Conservation (phyloP, 1,284 basidiomycete species). For the Pyrrhoderma noxium region DNA sequence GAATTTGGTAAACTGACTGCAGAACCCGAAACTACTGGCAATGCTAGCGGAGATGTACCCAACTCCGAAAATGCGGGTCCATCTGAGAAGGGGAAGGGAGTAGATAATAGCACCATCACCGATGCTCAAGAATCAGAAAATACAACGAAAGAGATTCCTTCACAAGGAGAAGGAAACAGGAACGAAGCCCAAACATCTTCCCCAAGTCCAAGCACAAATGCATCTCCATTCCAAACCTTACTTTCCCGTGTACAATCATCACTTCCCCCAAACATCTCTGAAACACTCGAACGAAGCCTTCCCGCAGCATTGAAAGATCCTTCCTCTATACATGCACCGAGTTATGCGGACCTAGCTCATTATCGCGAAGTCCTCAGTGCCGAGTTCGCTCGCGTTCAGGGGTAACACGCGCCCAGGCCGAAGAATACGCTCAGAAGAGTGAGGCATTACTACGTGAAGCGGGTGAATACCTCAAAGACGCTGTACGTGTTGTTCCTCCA, state of each 20-base stretch:
- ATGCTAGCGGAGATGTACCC: conserved; percentile 10
- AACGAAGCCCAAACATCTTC: conserved; percentile 1
- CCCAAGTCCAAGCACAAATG: conserved; percentile 24
- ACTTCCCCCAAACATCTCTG: conserved; percentile 64
- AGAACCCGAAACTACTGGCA: conserved; percentile 26
- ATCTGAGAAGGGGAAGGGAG: conserved; percentile 4
- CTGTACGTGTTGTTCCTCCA: conserved; percentile 85
- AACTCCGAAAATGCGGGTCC: conserved; percentile 14
- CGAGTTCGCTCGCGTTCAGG: conserved; percentile 71
- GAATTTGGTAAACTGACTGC: conserved; percentile 62
- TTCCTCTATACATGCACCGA: conserved; percentile 31
- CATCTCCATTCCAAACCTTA: conserved; percentile 38
- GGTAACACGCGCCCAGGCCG: conserved; percentile 69
- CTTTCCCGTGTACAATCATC: conserved; percentile 67
- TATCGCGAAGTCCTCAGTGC: conserved; percentile 56
- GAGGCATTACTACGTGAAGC: conserved; percentile 71
- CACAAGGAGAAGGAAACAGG: neutral
- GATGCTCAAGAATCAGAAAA: neutral
- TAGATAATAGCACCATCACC: no score
- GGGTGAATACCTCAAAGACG: conserved; percentile 71
- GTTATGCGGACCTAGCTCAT: conserved; percentile 56
- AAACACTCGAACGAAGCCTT: conserved; percentile 57
- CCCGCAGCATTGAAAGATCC: conserved; percentile 59
- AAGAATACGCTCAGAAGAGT: conserved; percentile 76
- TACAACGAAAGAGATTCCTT: neutral